Conservation (phyloP, 345 rosid genomes). For the Corymbia maculata region DNA sequence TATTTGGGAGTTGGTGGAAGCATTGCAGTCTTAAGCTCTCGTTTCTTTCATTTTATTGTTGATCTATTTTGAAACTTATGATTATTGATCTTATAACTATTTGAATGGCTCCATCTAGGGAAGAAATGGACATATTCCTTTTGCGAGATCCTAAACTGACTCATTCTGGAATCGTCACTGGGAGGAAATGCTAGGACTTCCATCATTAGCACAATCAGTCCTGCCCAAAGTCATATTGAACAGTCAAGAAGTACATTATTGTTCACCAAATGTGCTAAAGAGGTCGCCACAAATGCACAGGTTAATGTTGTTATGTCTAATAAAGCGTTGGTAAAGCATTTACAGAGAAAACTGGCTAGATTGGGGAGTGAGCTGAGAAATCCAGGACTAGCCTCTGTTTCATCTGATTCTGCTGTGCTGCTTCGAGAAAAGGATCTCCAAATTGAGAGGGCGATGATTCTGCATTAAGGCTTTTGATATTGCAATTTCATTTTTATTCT, state of each 20-base stretch:
- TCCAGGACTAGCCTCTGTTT: constrained; percentile 23
- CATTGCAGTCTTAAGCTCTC: neutral
- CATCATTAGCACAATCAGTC: constrained; percentile 86
- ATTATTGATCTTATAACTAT: neutral
- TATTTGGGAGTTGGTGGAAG: neutral
- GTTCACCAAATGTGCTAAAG: constrained; percentile 92
- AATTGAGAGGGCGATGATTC: constrained; percentile 53
- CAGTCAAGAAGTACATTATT: constrained; percentile 83
- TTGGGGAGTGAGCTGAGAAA: constrained; percentile 61
- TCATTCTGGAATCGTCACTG: constrained; percentile 73
- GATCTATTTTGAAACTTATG: neutral
- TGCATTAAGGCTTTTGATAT: neutral
- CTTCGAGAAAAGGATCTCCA: constrained; percentile 68
- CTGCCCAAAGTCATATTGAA: constrained; percentile 78
- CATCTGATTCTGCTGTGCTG: constrained; percentile 28
- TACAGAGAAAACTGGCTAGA: constrained; percentile 80
- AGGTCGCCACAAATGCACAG: constrained; percentile 78
- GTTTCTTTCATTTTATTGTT: neutral
- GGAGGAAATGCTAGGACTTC: constrained; percentile 93
- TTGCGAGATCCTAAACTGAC: constrained; percentile 89
- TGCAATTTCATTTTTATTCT: neutral
- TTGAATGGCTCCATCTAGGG: constrained; percentile 69
- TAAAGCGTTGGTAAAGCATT: constrained; percentile 77
- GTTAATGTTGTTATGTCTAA: constrained; percentile 85
- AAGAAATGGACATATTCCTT: constrained; percentile 82